Conservation (phyloP, 352 stramenopile genomes). For the Phytopythium aichiense region DNA sequence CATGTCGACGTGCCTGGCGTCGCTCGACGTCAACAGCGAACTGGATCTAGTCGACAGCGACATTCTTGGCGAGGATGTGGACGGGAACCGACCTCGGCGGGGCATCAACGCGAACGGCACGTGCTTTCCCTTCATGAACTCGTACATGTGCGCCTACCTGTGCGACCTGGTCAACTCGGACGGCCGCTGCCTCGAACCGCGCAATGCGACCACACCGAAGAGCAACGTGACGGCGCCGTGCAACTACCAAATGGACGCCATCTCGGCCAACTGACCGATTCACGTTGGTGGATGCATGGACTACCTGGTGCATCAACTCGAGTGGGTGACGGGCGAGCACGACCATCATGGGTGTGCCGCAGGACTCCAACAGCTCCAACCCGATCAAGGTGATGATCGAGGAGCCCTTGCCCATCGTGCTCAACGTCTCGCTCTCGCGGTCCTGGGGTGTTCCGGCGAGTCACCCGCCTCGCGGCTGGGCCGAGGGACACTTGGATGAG, state of each 20-base stretch:
- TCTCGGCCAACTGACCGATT: slow-evolving; percentile 79
- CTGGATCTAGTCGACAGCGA: slow-evolving; percentile 36
- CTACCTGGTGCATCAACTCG: slow-evolving; percentile 41
- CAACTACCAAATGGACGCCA: slow-evolving; percentile 47
- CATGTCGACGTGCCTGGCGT: slow-evolving; percentile 39
- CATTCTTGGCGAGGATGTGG: slow-evolving; percentile 8
- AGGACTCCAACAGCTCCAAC: slow-evolving; percentile 35
- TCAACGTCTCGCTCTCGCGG: slow-evolving; percentile 91
- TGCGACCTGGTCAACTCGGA: slow-evolving; percentile 44
- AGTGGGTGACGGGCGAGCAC: slow-evolving; percentile 37
- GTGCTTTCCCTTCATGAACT: slow-evolving; percentile 45
- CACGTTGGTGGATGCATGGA: slow-evolving; percentile 64
- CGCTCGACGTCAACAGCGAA: slow-evolving; percentile 44
- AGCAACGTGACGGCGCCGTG: slow-evolving; percentile 47
- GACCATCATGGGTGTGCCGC: slow-evolving; percentile 30
- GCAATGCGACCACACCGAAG: slow-evolving; percentile 24
- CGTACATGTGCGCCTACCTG: slow-evolving; percentile 39
- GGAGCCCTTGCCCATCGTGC: slow-evolving; percentile 91
- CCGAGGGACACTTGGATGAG: slow-evolving; percentile 33
- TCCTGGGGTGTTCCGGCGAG: slow-evolving; percentile 41
- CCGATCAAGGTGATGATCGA: slow-evolving; percentile 84
- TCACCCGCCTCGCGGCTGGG: slow-evolving; percentile 40
- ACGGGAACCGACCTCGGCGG: slow-evolving; percentile 35
- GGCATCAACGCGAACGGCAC: slow-evolving; percentile 56
- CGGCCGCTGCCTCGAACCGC: slow-evolving; percentile 35